These are phyloP conservation scores for Neurospora hispaniola DNA, from an alignment of 495 filamentous ascomycete genomes.

Conservation along the genomic window DNA sequence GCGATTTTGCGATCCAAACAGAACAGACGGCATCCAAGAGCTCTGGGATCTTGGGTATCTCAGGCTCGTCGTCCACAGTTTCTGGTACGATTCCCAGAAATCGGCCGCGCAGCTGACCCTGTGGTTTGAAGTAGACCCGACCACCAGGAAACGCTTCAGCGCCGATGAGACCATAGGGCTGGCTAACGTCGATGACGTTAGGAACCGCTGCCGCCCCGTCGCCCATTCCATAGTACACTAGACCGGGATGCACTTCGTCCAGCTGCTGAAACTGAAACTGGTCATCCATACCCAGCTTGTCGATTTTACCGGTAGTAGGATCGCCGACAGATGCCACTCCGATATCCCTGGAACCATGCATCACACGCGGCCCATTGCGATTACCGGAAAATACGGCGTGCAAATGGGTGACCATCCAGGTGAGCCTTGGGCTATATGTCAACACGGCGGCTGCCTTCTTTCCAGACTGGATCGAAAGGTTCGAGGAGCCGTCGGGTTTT, in stretches of 20 bases:
- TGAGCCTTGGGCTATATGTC: conserved; percentile 73
- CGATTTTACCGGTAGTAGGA: conserved; percentile 64
- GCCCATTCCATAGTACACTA: conserved; percentile 67
- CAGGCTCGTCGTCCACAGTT: conserved; percentile 39
- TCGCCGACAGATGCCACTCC: conserved; percentile 66
- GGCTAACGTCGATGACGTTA: conserved; percentile 83
- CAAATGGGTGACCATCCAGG: conserved; percentile 62
- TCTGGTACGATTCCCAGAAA: conserved; percentile 47
- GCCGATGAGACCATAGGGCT: conserved; percentile 70
- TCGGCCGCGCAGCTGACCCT: conserved; percentile 69
- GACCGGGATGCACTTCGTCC: conserved; percentile 59
- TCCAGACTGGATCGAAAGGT: conserved; percentile 40
- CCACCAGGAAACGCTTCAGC: conserved; percentile 79
- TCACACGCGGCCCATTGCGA: conserved; percentile 62
- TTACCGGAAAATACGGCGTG: conserved; percentile 59
- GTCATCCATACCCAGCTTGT: conserved; percentile 73
- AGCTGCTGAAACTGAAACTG: conserved; percentile 65
- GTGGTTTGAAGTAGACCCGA: conserved; percentile 60
- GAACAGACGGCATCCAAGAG: conserved; percentile 54
- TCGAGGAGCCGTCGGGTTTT: conserved; percentile 38
- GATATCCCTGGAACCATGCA: conserved; percentile 70
- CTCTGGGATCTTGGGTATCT: conserved; percentile 61
- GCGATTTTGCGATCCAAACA: conserved; percentile 87
- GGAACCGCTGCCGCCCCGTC: conserved; percentile 63
- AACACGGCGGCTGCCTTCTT: conserved; percentile 44